Percentiles rank a stretch among this genome's conserved stretches.
Conservation (phyloP, 2,329 filamentous ascomycete genomes). For the Sporothrix curviconia region DNA sequence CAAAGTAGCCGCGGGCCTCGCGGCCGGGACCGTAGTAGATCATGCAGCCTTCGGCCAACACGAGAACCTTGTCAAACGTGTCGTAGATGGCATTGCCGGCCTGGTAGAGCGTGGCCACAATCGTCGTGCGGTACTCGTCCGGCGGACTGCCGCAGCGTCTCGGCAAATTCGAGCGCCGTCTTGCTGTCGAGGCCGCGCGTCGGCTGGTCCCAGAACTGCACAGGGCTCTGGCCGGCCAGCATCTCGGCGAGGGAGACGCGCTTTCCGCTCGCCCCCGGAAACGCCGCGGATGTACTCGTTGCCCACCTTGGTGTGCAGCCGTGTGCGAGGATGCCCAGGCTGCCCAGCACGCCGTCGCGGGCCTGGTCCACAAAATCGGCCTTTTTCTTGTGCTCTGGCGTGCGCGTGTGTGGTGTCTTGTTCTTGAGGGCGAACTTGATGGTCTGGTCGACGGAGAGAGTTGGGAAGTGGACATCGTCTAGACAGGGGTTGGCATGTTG, state of each 20-base stretch:
- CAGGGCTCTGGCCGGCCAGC: constrained; percentile 48
- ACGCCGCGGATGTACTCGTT: constrained; percentile 71
- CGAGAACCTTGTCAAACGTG: constrained; percentile 21
- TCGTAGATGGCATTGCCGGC: constrained; percentile 55
- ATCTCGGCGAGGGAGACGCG: constrained; percentile 59
- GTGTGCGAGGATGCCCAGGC: constrained; percentile 68
- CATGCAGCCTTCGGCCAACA: constrained; percentile 18
- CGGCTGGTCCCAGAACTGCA: constrained; percentile 64
- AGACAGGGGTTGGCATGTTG: too few relatives aligned
- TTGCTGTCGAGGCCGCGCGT: constrained; percentile 63
- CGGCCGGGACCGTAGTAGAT: constrained; percentile 55
- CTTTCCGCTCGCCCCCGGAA: constrained; percentile 65
- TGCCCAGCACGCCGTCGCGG: constrained; percentile 67
- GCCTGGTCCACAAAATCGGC: constrained; percentile 45
- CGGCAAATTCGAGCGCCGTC: constrained; percentile 60
- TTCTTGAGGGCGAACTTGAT: constrained; percentile 54
- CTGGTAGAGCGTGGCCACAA: constrained; percentile 67
- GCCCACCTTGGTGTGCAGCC: constrained; percentile 63
- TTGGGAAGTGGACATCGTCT: constrained; percentile 57
- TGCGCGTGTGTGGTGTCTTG: constrained; percentile 46
- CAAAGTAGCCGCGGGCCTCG: constrained; percentile 57
- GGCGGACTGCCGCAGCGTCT: constrained; percentile 52
- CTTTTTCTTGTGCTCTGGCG: constrained; percentile 44
- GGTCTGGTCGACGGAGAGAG: constrained; percentile 60
- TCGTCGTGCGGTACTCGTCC: constrained; percentile 57